phyloP scores from a whole-genome alignment of 768 basidiomycete genomes.

The Amanita subjunquillea region DNA sequence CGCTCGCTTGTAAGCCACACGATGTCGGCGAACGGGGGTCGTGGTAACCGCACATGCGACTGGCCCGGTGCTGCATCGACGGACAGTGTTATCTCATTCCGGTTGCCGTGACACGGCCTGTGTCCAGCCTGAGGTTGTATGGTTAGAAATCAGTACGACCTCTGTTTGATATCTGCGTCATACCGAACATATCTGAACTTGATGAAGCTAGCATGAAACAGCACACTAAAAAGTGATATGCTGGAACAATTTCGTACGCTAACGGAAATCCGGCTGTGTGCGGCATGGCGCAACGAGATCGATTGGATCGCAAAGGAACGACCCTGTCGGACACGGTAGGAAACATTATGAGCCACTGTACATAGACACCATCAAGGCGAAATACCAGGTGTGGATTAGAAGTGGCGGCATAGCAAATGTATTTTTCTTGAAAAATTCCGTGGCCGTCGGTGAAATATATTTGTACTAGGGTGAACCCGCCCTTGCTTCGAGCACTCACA shows the following conservation, averaged over 20 bases:
- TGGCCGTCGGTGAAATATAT: neutral
- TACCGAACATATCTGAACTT: no score
- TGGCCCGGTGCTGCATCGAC: no score
- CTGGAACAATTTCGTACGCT: neutral
- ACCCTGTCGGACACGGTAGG: neutral
- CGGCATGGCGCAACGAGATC: neutral
- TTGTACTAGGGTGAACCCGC: neutral
- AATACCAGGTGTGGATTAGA: neutral
- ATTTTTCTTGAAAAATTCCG: neutral
- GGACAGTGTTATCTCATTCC: no score
- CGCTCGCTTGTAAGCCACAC: no score
- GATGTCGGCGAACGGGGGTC: no score
- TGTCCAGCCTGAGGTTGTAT: no score
- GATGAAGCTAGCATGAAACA: no score
- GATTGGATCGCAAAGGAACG: neutral
- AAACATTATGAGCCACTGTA: neutral
- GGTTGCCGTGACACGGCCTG: no score
- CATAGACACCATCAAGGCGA: neutral
- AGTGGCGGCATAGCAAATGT: neutral
- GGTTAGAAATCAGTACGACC: no score
- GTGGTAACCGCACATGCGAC: no score
- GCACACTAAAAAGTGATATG: neutral
- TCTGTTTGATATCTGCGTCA: no score
- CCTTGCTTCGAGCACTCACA: neutral
- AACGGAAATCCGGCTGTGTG: no score